Conservation (phyloP, 1,139 yeast species). For the Taphrina populina region DNA sequence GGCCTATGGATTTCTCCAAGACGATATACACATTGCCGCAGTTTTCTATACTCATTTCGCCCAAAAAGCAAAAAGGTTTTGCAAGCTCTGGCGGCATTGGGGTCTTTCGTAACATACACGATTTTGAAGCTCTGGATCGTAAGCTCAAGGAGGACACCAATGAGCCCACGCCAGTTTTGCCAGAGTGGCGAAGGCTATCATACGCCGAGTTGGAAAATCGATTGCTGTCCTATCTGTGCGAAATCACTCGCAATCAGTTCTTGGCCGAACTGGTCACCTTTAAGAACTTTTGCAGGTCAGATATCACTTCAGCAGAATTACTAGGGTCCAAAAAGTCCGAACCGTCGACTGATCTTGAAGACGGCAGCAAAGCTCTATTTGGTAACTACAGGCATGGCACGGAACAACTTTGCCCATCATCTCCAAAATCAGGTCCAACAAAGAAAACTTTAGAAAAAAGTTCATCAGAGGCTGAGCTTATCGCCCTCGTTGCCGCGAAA, state of each 20-base stretch:
- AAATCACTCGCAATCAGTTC: slow-evolving; percentile 1
- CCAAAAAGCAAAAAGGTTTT: slow-evolving; percentile 16
- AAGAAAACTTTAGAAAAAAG: not conserved
- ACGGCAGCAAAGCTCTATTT: slow-evolving; percentile 3
- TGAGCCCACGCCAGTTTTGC: not conserved
- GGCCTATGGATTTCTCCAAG: not conserved
- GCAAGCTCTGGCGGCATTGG: slow-evolving; percentile 17
- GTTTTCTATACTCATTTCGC: slow-evolving; percentile 23
- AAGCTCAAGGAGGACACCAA: not conserved
- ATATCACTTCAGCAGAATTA: slow-evolving; percentile 2
- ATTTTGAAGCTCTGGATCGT: slow-evolving; percentile 10
- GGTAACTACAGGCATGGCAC: slow-evolving; percentile 4
- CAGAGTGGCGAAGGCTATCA: slow-evolving; percentile 12
- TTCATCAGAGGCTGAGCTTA: not conserved
- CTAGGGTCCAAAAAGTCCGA: not conserved
- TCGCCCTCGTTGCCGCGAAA: slow-evolving; percentile 1
- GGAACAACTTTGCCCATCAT: not conserved
- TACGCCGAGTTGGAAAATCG: slow-evolving; percentile 13
- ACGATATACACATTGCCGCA: slow-evolving; percentile 7
- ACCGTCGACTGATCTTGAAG: not conserved
- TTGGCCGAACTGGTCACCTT: slow-evolving; percentile 16
- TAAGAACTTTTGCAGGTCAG: slow-evolving; percentile 15
- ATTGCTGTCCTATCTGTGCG: slow-evolving; percentile 1
- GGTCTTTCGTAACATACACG: slow-evolving; percentile 15
- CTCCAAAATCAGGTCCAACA: slow-evolving; percentile 2